These are phyloP conservation scores for Mortierella alpina DNA, from an alignment of 192 early-diverging fungal genomes.

Conservation along the genomic window DNA sequence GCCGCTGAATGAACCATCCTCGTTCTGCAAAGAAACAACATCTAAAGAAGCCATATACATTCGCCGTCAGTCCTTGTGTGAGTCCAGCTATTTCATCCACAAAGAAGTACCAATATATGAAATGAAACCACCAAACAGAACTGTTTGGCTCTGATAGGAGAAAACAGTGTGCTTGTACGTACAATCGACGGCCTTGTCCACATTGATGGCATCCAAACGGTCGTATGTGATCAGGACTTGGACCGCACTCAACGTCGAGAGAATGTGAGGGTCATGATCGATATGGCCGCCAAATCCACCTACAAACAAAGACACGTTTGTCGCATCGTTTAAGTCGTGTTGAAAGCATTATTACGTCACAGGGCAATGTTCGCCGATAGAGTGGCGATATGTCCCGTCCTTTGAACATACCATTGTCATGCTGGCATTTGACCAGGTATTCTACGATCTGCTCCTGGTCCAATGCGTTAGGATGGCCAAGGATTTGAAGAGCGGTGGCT, in stretches of 20 bases:
- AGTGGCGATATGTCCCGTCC: neutral
- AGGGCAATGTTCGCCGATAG: neutral
- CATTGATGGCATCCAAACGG: conserved; percentile 81
- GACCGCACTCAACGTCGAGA: conserved; percentile 92
- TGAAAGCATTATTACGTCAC: conserved; percentile 17
- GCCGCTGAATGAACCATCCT: conserved; percentile 86
- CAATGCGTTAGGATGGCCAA: conserved; percentile 74
- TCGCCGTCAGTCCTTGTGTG: too few relatives aligned
- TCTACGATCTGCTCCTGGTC: conserved; percentile 77
- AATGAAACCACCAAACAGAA: too few relatives aligned
- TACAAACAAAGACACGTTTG: conserved; percentile 12
- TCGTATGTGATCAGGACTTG: conserved; percentile 88
- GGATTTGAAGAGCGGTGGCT: conserved; percentile 80
- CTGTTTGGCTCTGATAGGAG: too few relatives aligned
- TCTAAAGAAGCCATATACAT: conserved; percentile 52
- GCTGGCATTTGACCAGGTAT: conserved; percentile 85
- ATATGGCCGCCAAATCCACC: conserved; percentile 92
- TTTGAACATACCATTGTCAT: conserved; percentile 71
- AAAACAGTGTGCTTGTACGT: conserved; percentile 22
- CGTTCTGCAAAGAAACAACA: conserved; percentile 69
- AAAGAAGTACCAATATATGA: too few relatives aligned
- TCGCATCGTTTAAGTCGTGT: neutral
- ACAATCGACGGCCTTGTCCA: conserved; percentile 75
- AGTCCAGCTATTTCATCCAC: too few relatives aligned
- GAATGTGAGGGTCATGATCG: conserved; percentile 90